These are phyloP conservation scores for Berberis vulgaris DNA, from an alignment of 164 flowering plant species.

Conservation along the genomic window DNA sequence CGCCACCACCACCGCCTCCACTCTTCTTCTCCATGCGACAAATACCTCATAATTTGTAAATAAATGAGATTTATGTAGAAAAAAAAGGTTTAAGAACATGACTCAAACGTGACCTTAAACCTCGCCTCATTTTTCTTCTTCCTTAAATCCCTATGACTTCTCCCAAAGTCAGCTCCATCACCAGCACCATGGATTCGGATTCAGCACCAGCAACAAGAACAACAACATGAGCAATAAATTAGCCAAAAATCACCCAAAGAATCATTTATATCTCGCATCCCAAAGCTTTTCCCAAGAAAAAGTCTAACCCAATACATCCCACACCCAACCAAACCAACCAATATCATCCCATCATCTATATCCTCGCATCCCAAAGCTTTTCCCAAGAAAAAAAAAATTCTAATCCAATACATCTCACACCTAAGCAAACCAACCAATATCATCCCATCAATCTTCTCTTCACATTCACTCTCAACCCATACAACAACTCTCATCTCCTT, in stretches of 20 bases:
- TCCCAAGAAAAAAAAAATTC: conserved; percentile 1
- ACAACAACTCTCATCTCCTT: conserved; percentile 18
- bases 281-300: background rate
- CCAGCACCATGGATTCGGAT: too few relatives aligned
- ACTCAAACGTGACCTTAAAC: too few relatives aligned
- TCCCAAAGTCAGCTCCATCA: too few relatives aligned
- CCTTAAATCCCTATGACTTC: too few relatives aligned
- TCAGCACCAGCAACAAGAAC: too few relatives aligned
- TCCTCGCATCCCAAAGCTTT: conserved; percentile 3
- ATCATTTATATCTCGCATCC: conserved; percentile 10
- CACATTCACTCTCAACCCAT: conserved; percentile 5
- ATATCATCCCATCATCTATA: conserved; percentile 12
- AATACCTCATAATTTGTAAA: too few relatives aligned
- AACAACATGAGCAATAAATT: background rate
- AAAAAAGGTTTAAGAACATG: too few relatives aligned
- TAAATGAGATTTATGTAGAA: too few relatives aligned
- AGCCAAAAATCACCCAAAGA: conserved; percentile 1
- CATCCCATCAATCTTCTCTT: conserved; percentile 19
- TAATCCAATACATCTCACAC: conserved; percentile 10
- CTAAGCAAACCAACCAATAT: conserved; percentile 10
- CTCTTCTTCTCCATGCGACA: too few relatives aligned
- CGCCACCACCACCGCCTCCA: too few relatives aligned
- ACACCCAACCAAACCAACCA: conserved; percentile 5
- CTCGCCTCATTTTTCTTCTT: too few relatives aligned
- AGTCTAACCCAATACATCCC: conserved; percentile 10